Conservation (phyloP, 2,329 filamentous ascomycete species). For the Dendrostoma leiphaemia region DNA sequence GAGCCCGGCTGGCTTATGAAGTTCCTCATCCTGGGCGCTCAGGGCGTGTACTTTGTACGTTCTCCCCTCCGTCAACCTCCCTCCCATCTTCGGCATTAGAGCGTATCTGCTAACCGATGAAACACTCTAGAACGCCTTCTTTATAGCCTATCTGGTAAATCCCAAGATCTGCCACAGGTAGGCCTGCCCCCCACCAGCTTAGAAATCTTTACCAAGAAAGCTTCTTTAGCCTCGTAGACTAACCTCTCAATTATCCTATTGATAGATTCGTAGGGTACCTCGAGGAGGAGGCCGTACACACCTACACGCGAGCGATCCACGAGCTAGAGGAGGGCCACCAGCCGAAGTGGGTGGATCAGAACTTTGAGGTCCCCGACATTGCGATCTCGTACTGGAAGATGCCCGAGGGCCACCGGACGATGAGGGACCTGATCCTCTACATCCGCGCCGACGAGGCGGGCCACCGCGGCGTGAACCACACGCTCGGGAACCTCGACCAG, state of each 20-base stretch:
- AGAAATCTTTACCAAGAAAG: too few relatives aligned
- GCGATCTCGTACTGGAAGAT: constrained; percentile 93
- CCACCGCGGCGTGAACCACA: constrained; percentile 95
- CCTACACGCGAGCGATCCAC: constrained; percentile 84
- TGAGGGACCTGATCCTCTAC: constrained; percentile 85
- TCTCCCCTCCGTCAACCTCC: background rate
- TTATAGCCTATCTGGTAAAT: constrained; percentile 82
- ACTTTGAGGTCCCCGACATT: constrained; percentile 80
- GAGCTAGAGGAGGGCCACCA: constrained; percentile 85
- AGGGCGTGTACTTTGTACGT: constrained; percentile 86
- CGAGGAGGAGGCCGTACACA: constrained; percentile 95
- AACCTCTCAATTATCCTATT: too few relatives aligned
- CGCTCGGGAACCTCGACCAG: constrained; percentile 82
- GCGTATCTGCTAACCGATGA: background rate
- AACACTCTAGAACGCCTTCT: constrained; percentile 66
- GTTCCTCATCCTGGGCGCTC: constrained; percentile 83
- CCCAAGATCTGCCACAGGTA: constrained; percentile 89
- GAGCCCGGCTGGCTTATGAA: constrained; percentile 79
- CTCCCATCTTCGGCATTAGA: background rate
- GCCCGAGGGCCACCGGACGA: constrained; percentile 76
- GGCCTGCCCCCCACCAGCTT: too few relatives aligned
- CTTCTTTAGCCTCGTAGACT: too few relatives aligned
- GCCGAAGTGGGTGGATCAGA: constrained; percentile 71
- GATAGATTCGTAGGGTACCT: constrained; percentile 96
- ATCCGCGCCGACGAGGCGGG: constrained; percentile 74